Conservation (phyloP, 148 eudicot species). For the Drosera capensis region DNA sequence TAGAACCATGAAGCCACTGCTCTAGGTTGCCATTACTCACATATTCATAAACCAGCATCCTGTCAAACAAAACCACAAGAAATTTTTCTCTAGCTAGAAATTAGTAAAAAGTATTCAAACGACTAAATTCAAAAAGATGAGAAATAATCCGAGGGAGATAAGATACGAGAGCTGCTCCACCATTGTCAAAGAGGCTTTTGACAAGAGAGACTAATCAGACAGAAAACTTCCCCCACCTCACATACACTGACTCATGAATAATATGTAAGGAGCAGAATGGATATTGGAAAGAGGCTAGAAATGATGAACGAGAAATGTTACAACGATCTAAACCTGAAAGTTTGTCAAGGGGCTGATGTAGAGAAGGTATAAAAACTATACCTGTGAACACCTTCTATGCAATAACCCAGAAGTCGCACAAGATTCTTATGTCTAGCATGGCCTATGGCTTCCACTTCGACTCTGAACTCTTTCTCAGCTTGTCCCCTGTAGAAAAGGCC, state of each 20-base stretch:
- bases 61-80: constrained; percentile 5
- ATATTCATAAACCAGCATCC: constrained; percentile 83
- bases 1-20: constrained; percentile 96
- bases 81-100: neutral
- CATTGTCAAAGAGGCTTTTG: no score
- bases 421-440: constrained; percentile 86
- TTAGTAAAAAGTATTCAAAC: no score
- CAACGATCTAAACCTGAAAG: no score
- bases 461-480: constrained; percentile 89
- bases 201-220: no score
- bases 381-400: constrained; percentile 90
- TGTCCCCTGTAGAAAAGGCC: constrained; percentile 43
- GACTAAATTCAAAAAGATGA: no score
- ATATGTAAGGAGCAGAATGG: no score
- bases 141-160: no score
- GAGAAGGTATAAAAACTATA: constrained; percentile 6
- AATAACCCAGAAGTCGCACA: constrained; percentile 83
- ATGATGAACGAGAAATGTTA: no score
- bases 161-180: no score
- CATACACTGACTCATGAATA: no score
- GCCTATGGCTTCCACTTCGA: constrained; percentile 88
- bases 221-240: no score
- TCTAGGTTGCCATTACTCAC: constrained; percentile 89
- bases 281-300: no score
- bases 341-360: neutral